These are phyloP conservation scores for Candida dendrica DNA, from an alignment of 805 yeast genomes.

Conservation along the genomic window DNA sequence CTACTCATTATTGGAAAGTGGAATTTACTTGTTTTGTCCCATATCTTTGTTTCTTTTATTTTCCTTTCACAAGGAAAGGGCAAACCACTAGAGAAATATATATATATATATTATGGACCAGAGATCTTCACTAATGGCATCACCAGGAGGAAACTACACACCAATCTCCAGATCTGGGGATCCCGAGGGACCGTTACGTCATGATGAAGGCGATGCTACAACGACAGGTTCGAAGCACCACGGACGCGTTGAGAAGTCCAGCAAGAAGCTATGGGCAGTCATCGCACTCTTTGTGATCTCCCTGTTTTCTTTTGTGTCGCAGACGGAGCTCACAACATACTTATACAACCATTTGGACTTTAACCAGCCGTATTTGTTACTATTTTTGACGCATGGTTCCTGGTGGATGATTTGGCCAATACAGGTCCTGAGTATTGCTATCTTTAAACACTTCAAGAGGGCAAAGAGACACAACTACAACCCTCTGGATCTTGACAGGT, in stretches of 20 bases:
- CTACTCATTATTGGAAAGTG: too few species aligned
- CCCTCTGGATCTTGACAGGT: conserved; percentile 7
- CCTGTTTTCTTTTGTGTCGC: conserved; percentile 59
- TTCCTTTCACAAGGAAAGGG: too few species aligned
- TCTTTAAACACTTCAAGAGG: conserved; percentile 34
- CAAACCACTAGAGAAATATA: too few species aligned
- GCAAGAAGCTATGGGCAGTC: conserved; percentile 35
- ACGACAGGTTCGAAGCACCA: neutral
- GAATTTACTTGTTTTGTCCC: too few species aligned
- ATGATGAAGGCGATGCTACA: neutral
- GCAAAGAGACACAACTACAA: conserved; percentile 6
- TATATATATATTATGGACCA: neutral
- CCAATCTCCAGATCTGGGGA: neutral
- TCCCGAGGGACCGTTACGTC: neutral
- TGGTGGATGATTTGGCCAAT: conserved; percentile 72
- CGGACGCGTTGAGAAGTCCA: conserved; percentile 12
- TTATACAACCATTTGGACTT: conserved; percentile 50
- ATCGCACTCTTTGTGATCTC: conserved; percentile 40
- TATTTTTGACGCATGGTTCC: conserved; percentile 68
- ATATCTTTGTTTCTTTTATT: too few species aligned
- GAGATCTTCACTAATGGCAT: neutral
- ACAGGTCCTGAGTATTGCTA: conserved; percentile 47
- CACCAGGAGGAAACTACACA: neutral
- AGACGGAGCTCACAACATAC: conserved; percentile 74
- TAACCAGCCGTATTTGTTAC: conserved; percentile 60